phyloP scores from a whole-genome alignment of 495 filamentous ascomycete species.

The Penicillium psychrofluorescens region DNA sequence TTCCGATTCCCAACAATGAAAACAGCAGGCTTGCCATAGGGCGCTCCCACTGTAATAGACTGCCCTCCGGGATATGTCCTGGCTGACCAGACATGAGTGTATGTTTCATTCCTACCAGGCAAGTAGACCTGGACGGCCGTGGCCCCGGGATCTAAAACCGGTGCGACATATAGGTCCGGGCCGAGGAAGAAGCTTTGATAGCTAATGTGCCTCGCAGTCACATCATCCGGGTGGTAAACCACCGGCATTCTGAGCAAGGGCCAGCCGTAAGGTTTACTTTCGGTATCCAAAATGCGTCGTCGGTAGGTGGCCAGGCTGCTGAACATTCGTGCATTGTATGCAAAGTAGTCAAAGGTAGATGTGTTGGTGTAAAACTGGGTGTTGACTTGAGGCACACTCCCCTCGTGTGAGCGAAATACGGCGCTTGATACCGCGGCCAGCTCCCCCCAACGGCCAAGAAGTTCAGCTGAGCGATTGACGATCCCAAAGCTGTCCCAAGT shows the following conservation, averaged over 20 bases:
- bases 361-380: slow-evolving; percentile 18
- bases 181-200: slow-evolving; percentile 20
- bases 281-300: slow-evolving; percentile 15
- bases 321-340: slow-evolving; percentile 20
- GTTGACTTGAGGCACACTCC: slow-evolving; percentile 16
- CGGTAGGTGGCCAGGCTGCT: slow-evolving; percentile 13
- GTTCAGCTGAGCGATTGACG: slow-evolving; percentile 17
- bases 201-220: slow-evolving; percentile 13
- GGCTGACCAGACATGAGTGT: slow-evolving; percentile 16
- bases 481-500: slow-evolving; percentile 10
- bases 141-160: slow-evolving; percentile 12
- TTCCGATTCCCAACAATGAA: slow-evolving; percentile 13
- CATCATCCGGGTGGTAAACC: slow-evolving; percentile 15
- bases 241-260: slow-evolving; percentile 19
- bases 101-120: slow-evolving; percentile 10
- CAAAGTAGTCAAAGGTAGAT: slow-evolving; percentile 12
- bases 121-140: slow-evolving; percentile 15
- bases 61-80: slow-evolving; percentile 12
- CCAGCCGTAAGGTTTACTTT: slow-evolving; percentile 16
- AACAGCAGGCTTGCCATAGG: slow-evolving; percentile 18
- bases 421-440: slow-evolving; percentile 14
- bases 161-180: slow-evolving; percentile 16
- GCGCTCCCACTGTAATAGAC: slow-evolving; percentile 6
- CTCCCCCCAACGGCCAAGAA: slow-evolving; percentile 19
- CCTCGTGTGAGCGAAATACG: slow-evolving; percentile 19